phyloP scores from a whole-genome alignment of 1,139 yeast genomes.

The Entelexis sorbosivorans region DNA sequence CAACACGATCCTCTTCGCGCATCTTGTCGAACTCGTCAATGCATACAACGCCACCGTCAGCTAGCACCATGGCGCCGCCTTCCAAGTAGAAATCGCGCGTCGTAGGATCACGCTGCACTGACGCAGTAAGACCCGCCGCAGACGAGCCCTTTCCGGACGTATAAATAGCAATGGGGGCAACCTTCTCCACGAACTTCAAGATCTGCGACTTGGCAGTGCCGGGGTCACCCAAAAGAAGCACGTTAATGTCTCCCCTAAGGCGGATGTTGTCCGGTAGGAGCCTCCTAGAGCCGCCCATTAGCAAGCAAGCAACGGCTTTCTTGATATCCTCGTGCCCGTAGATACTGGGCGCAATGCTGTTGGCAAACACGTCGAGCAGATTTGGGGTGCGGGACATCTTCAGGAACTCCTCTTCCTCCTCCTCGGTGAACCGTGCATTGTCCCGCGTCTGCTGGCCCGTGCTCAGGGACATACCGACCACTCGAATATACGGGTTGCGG shows the following conservation, averaged over 20 bases:
- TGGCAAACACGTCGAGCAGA: conserved; percentile 72
- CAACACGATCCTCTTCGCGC: conserved; percentile 98
- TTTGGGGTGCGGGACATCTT: conserved; percentile 72
- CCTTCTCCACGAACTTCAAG: conserved; percentile 86
- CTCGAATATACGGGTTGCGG: conserved; percentile 81
- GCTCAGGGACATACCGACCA: conserved; percentile 77
- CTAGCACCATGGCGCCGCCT: conserved; percentile 99
- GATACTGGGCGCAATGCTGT: conserved; percentile 91
- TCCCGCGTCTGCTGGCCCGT: conserved; percentile 59
- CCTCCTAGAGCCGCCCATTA: conserved; percentile 92
- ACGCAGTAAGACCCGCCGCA: conserved; percentile 98
- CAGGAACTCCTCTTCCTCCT: conserved; percentile 86
- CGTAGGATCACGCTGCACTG: conserved; percentile 82
- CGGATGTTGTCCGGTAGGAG: conserved; percentile 92
- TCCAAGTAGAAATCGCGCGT: conserved; percentile 89
- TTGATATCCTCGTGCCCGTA: conserved; percentile 89
- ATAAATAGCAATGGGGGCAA: conserved; percentile 87
- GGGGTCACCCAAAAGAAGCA: conserved; percentile 88
- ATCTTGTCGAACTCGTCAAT: conserved; percentile 98
- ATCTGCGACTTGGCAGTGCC: conserved; percentile 98
- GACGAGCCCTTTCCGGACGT: conserved; percentile 99
- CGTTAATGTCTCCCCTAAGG: conserved; percentile 93
- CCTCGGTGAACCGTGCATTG: conserved; percentile 68
- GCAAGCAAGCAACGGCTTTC: conserved; percentile 80
- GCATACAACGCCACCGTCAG: conserved; percentile 98